A percentile compares a stretch with the other conserved stretches of the same genome.
phyloP scores from a whole-genome alignment of 305 asterid genomes.

The Fraxinus albicans region DNA sequence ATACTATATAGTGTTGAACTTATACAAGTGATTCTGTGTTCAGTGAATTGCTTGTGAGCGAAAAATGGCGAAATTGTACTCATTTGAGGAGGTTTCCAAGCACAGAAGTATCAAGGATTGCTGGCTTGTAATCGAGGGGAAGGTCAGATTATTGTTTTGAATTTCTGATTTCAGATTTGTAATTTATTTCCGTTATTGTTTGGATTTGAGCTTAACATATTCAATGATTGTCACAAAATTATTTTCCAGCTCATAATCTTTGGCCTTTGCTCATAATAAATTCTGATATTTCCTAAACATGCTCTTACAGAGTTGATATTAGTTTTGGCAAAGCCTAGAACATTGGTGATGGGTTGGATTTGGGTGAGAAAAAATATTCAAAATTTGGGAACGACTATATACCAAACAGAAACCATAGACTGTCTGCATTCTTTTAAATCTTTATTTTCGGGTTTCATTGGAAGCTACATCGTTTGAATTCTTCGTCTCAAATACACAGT shows the following conservation, averaged over 20 bases:
- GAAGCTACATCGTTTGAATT: background rate
- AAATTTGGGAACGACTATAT: background rate
- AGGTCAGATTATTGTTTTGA: slow-evolving; percentile 14
- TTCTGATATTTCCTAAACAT: background rate
- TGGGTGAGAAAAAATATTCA: background rate
- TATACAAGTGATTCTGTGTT: background rate
- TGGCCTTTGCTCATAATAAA: background rate
- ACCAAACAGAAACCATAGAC: background rate
- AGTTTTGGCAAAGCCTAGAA: background rate
- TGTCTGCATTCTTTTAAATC: background rate
- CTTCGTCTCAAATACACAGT: background rate
- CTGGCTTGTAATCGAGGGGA: slow-evolving; percentile 30
- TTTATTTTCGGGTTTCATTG: background rate
- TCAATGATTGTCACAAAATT: background rate
- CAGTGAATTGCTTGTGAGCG: background rate
- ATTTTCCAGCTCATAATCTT: background rate
- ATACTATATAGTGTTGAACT: background rate
- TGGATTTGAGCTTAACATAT: background rate
- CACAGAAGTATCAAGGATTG: slow-evolving; percentile 32
- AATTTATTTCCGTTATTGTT: background rate
- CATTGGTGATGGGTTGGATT: background rate
- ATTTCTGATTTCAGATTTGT: background rate
- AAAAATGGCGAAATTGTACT: slow-evolving; percentile 12
- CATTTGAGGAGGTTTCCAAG: slow-evolving; percentile 26
- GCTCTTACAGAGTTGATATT: background rate